Conservation (phyloP, 805 yeast genomes). For the Ogataea ganodermae region DNA sequence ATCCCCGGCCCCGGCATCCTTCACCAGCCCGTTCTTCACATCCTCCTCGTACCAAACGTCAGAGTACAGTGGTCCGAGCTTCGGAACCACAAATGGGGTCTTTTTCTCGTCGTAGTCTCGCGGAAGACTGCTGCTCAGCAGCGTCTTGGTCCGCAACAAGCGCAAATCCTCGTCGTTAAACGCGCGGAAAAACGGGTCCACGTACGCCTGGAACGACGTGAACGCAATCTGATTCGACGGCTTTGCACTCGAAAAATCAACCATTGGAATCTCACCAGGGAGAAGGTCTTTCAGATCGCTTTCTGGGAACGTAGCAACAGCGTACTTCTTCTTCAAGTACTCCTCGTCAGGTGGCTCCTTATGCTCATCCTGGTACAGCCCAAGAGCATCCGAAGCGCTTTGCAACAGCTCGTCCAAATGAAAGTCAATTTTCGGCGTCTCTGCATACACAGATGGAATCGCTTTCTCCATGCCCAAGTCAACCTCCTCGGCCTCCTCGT, state of each 20-base stretch:
- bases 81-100: conserved; percentile 79
- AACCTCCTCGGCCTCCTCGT: conserved; percentile 1
- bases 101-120: conserved; percentile 63
- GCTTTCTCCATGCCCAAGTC: conserved; percentile 5
- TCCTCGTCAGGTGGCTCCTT: conserved; percentile 63
- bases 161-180: conserved; percentile 80
- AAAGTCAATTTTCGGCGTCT: conserved; percentile 17
- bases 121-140: conserved; percentile 51
- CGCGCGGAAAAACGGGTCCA: conserved; percentile 81
- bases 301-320: conserved; percentile 88
- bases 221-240: conserved; percentile 91
- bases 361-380: conserved; percentile 45
- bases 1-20: conserved; percentile 17
- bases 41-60: conserved; percentile 90
- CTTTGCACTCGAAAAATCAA: conserved; percentile 80
- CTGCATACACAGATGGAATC: conserved; percentile 46
- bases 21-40: conserved; percentile 34
- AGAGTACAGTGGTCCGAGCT: conserved; percentile 77
- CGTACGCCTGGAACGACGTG: conserved; percentile 78
- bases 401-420: conserved; percentile 25
- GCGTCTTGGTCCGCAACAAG: conserved; percentile 62
- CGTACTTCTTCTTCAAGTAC: conserved; percentile 71
- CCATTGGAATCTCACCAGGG: conserved; percentile 88
- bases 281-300: conserved; percentile 70
- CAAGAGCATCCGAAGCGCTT: conserved; percentile 23